Base-by-base conservation (phyloP, 2,329 filamentous ascomycete genomes). In the Seiridium cupressi region DNA sequence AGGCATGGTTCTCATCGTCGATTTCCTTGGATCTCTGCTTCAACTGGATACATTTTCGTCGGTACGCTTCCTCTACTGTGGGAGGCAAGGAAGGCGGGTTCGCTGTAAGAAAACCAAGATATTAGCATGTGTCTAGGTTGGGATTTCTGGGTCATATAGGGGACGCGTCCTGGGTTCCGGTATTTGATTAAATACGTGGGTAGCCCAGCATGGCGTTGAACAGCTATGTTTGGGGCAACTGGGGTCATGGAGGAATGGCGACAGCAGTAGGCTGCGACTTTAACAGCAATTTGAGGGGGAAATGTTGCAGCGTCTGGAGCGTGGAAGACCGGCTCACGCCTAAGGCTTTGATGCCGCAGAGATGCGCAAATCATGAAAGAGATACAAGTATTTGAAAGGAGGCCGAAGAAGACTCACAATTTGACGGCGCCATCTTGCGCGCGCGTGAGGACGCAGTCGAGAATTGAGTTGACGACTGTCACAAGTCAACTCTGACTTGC, bases 51-150 rank as follows among this genome's bases (percentile, higher is more conserved):
- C 94, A 98, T 86, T 99, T 98, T 65, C 92, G 87, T 70, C 95
- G 93, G 77, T 98, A 99, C 55, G 94, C 93, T 73, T 94, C 90
- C 77, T 99, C 94, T 64, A 98, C 93, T 13, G 93, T 96, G 13
- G 95, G 94, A 26, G 94, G 92, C 3, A 90, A 81, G 46, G 85
- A 77, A 13, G 86, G 85, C 36, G 85, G 85, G 58, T 85, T 79
- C 62, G 79, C 77, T 74, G 70, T 73, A 70, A 42, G 51, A 49
- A 67, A 65, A 48, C 32, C 10, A 36, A 58, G 48, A 68, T 66
- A 63, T 57, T n/a, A 57, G 54, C 38, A 35, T 36, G 10, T 11
- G 10, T 42, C 13, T 13, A 42, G 18, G 18, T 26, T 42, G 38
- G 38, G 2, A 13, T 42, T 42, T 42, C 18, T 26, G 18, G 18